Base-by-base conservation (phyloP, 2,329 filamentous ascomycete genomes). In the Ophiostoma perfectum region DNA sequence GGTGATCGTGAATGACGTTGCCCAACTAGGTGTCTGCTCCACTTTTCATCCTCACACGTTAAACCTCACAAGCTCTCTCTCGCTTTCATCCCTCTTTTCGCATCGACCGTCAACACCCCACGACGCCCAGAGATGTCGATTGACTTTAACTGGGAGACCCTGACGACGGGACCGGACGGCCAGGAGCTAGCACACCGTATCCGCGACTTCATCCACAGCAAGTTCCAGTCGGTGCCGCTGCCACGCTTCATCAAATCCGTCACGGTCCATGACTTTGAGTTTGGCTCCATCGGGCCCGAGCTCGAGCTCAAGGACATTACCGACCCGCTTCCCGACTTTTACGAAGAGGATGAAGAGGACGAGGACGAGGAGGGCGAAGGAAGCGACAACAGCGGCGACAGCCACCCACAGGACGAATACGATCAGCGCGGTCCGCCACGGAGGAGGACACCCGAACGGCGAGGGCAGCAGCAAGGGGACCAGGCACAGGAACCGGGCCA, bases 161-260 rank as follows among this genome's bases (percentile, higher is more conserved):
- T 98, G 76, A 98, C 94, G 36, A 89, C 88, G 71, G 95, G 95
- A 41, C 87, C 92, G 65, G 94, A 98, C 78, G 94, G 95, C 68
- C 85, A 88, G 72, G 90, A 87, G 67, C 88, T 97, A 70, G 93
- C 94, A 65, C 90, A 93, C 76, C 86, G 85, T 71, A 96, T 99
- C 78, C 91, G 94, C 72, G 88, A 89, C 75, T 99, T 99, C 80
- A 91, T 99, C 74, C 92, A 99, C 80, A 90, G 92, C 76, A 95
- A 93, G 75, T 99, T 99, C 79, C 95, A 99, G 80, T 88, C 92
- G 70, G 89, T 98, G 72, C 86, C 90, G 39, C 85, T 99, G 64
- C 95, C 95, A 70, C 91, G 93, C 75, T 97, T 99, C 84, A 97
- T 99, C 79, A 93, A 95, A 76, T 95, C 93, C 39, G 95, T 99